Percentiles rank a stretch among this genome's conserved stretches.
phyloP scores from a whole-genome alignment of 2,329 filamentous ascomycete genomes.

The Cladosporium sp. region DNA sequence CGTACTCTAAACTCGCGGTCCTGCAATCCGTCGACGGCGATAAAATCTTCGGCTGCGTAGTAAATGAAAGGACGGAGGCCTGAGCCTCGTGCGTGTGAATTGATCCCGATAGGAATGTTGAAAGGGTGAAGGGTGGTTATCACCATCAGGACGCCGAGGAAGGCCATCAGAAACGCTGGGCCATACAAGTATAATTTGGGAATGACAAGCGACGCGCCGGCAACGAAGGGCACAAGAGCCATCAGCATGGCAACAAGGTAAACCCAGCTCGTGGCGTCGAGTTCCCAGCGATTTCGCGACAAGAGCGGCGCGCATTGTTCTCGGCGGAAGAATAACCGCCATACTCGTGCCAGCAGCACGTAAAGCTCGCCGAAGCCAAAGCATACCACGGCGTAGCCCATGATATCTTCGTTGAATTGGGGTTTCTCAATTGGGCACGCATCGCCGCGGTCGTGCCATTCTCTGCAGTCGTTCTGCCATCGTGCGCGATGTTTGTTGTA shows the following conservation, averaged over 20 bases:
- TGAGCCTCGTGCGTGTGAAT: constrained; percentile 26
- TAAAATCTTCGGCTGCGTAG: constrained; percentile 30
- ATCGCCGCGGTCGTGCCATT: constrained; percentile 16
- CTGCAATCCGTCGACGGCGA: constrained; percentile 28
- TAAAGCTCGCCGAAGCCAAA: constrained; percentile 30
- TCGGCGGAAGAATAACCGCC: constrained; percentile 21
- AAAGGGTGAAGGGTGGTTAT: constrained; percentile 26
- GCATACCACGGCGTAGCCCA: constrained; percentile 25
- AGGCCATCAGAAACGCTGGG: constrained; percentile 28
- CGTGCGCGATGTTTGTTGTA: constrained; percentile 16
- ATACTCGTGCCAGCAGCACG: constrained; percentile 26
- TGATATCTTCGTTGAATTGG: constrained; percentile 25
- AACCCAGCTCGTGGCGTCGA: constrained; percentile 30
- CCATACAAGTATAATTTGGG: constrained; percentile 27
- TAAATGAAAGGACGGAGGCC: constrained; percentile 27
- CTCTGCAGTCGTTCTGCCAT: constrained; percentile 17
- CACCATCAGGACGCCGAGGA: constrained; percentile 25
- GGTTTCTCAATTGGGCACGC: constrained; percentile 18
- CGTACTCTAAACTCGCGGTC: constrained; percentile 28
- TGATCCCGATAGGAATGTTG: constrained; percentile 28
- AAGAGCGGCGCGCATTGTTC: constrained; percentile 27
- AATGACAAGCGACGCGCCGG: constrained; percentile 21
- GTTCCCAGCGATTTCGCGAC: constrained; percentile 24
- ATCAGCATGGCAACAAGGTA: constrained; percentile 26
- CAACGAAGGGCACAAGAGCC: constrained; percentile 26